A percentile compares a stretch with the other conserved stretches of the same genome.
Conservation (phyloP, 2,329 filamentous ascomycete genomes). For the Monilinia aucupariae region DNA sequence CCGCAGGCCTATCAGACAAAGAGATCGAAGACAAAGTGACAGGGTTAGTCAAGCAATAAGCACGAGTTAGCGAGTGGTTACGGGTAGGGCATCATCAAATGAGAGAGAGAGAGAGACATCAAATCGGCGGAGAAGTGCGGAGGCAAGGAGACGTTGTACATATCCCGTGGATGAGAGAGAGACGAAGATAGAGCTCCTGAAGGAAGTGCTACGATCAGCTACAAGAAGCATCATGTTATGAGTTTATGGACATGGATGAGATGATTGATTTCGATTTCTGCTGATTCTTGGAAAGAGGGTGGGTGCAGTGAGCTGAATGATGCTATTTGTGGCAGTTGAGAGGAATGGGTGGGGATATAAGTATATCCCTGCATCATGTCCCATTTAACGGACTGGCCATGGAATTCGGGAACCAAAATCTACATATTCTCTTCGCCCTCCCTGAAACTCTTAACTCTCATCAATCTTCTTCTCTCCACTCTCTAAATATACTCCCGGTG, state of each 20-base stretch:
- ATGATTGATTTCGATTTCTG: not conserved
- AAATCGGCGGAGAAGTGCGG: not conserved
- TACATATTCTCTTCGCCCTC: not conserved
- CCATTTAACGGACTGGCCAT: too few relatives aligned
- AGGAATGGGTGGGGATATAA: not conserved
- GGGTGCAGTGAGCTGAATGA: not conserved
- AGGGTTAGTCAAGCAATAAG: constrained; percentile 14
- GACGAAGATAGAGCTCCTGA: not conserved
- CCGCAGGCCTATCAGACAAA: constrained; percentile 60
- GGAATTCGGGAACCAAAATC: not conserved
- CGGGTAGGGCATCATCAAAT: not conserved
- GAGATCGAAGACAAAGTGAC: constrained; percentile 44
- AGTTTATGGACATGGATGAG: not conserved
- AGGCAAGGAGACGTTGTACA: constrained; percentile 9
- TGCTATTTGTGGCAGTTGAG: not conserved
- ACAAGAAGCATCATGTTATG: not conserved
- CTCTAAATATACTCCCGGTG: not conserved
- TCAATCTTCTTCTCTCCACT: too few relatives aligned
- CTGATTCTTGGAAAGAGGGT: not conserved
- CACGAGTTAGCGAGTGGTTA: not conserved
- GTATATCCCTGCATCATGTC: not conserved
- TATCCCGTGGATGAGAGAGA: constrained; percentile 6
- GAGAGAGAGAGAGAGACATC: not conserved
- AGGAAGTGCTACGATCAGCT: not conserved
- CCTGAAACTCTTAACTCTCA: too few relatives aligned